Percentiles rank a stretch among this genome's conserved stretches.
Conservation (phyloP, 306 rosid genomes). For the Rosa multiflora region DNA sequence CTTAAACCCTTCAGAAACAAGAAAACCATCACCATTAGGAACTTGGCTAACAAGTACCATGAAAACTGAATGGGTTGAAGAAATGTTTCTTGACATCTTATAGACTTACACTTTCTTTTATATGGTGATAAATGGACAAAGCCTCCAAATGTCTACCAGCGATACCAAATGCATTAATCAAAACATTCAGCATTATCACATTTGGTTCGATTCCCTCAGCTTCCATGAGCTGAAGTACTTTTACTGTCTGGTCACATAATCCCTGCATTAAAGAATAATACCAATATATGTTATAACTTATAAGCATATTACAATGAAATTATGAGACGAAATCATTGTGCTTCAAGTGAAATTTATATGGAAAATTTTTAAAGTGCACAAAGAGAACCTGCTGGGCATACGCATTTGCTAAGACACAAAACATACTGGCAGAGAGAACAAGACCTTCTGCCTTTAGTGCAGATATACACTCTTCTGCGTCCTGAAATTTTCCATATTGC, state of each 20-base stretch:
- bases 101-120: constrained; percentile 65
- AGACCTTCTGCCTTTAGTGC: constrained; percentile 65
- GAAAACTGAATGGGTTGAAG: neutral
- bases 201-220: constrained; percentile 73
- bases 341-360: neutral
- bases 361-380: neutral
- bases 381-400: constrained; percentile 67
- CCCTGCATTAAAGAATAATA: constrained; percentile 42
- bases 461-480: constrained; percentile 57
- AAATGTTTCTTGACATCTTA: neutral
- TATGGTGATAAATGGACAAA: constrained; percentile 59
- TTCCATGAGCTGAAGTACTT: constrained; percentile 77
- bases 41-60: neutral
- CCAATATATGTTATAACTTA: neutral
- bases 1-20: constrained; percentile 56
- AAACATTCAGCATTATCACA: constrained; percentile 65
- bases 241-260: constrained; percentile 60
- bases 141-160: constrained; percentile 68
- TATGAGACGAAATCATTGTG: neutral
- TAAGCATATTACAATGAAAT: neutral
- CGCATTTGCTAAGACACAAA: constrained; percentile 70
- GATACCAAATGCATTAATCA: constrained; percentile 72
- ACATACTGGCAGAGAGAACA: constrained; percentile 47
- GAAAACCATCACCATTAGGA: constrained; percentile 23
- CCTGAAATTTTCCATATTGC: constrained; percentile 66